Base-by-base conservation (phyloP, 345 rosid genomes). In the Hibiscus mutabilis region DNA sequence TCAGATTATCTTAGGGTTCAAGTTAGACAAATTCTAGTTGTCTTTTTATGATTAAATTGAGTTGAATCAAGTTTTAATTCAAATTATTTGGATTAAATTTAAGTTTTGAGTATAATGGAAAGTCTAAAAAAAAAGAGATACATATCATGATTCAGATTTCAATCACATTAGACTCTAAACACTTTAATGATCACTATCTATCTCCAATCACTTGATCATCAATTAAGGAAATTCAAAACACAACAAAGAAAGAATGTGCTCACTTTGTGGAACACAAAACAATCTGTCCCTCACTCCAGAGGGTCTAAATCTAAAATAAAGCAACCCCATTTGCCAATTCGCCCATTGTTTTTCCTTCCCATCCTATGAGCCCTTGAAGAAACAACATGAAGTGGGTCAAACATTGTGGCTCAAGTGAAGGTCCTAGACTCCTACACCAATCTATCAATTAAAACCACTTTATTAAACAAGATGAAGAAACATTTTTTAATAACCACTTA, bases 261-360 rank as follows among this genome's bases (percentile, higher is more conserved):
- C 63, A 37, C 64, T 59, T 70, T 37, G 55, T 56, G 73, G 52
- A 70, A 70, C 73, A 49, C 21, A 4, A 9, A 1, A 5, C 27
- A 21, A 2, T 24, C 16, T 70, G 73, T 57, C 46, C 62, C 33
- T 70, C 22, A 58, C 40, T 3, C 21, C 33, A 57, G 27, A 22
- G 3, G 40, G 52, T 57, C 64, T 56, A 58, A 56, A 70, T 70
- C 65, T 25, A 70, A 56, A 24, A 19, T 58, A 70, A 70, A 70
- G 62, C 37, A 58, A 57, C 40, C 16, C 58, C 70, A 47, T 67
- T 67, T 25, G 24, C 58, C 70, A 66, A 47, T 67, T 67, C n/a
- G 58, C 25, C 70, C n/a, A 1, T 25, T 47, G 22, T 42, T 66
- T 46, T 24, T 11, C 46, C 5, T 46, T 5, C 14, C 33, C 55